Base-by-base conservation (phyloP, 1,284 basidiomycete genomes). In the Boletus sp. region DNA sequence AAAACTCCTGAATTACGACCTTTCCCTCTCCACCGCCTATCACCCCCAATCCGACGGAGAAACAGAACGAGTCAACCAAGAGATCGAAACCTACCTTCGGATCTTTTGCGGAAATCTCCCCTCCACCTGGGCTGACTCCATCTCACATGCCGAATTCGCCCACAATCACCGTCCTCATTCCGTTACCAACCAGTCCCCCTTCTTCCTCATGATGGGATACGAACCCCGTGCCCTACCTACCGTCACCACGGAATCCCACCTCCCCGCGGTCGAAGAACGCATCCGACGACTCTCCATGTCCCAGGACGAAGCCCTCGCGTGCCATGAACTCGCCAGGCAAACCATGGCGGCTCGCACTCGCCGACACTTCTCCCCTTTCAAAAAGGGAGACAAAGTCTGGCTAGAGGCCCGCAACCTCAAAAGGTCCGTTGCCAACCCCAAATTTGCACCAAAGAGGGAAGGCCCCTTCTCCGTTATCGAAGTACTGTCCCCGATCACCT, bases 91-190 rank as follows among this genome's bases (percentile, higher is more conserved):
- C 6, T 44, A 44, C 22, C 42, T 44, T 16, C 13, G 9, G 3
- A 44, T 44, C 42, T 44, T 24, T 2, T 44, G 22, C 9, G 15
- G 42, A 1, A 27, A 16, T 7, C 1, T 24, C 13, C 42, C 12
- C 13, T 24, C n/a, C 4, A 1, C 9, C 0, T 41, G 39, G n/a
- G 9, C n/a, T 0, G n/a, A 20, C 1, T 7, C 3, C 1, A 41
- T 41, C 5, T 5, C 18, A 2, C 39, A 41, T 11, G 39, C 9
- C 0, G 13, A 43, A 1, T 43, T 43, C 4, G 6, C 22, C 5
- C 42, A 43, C 12, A 43, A 43, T 1, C 42, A 44, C 8, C 4
- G 2, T 0, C 16, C 24, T 1, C 43, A 44, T 5, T 41, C 43
- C 5, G 15, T 44, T 2, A 44, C 43, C 0, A 0, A 5, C 1